These are phyloP conservation scores for Ophiocordyceps camponoti-saundersi DNA, from an alignment of 2,329 filamentous ascomycete genomes.

Conservation along the genomic window DNA sequence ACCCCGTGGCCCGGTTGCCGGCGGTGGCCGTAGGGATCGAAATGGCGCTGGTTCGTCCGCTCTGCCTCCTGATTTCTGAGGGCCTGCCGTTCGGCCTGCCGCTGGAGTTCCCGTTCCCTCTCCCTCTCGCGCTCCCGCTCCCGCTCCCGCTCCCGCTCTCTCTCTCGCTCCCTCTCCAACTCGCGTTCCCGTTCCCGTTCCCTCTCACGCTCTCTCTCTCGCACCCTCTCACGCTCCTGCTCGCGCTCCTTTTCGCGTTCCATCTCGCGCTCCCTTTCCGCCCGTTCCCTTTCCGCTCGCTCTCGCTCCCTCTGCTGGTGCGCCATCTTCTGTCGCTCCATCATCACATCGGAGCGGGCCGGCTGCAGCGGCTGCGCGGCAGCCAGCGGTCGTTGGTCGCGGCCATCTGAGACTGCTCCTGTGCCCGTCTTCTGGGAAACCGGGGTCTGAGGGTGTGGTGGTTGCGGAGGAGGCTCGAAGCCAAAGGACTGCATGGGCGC, in stretches of 20 bases:
- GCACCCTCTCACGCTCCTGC: neutral
- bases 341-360: slow-evolving; percentile 15
- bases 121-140: slow-evolving; percentile 9
- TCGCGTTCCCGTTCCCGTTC: slow-evolving; percentile 5
- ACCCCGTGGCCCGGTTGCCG: slow-evolving; percentile 21
- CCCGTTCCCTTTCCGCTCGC: neutral
- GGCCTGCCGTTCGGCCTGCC: slow-evolving; percentile 13
- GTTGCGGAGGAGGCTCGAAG: slow-evolving; percentile 23
- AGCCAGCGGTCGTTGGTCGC: slow-evolving; percentile 16
- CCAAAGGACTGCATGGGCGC: slow-evolving; percentile 23
- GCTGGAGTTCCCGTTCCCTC: slow-evolving; percentile 11
- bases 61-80: slow-evolving; percentile 33
- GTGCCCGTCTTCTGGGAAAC: slow-evolving; percentile 20
- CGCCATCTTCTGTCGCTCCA: slow-evolving; percentile 14
- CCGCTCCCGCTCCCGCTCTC: slow-evolving; percentile 5
- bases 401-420: slow-evolving; percentile 15
- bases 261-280: neutral
- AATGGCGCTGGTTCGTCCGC: slow-evolving; percentile 20
- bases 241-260: slow-evolving; percentile 1
- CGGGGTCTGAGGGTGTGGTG: slow-evolving; percentile 17
- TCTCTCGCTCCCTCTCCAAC: slow-evolving; percentile 6
- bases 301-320: slow-evolving; percentile 8
- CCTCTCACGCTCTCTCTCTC: slow-evolving; percentile 4
- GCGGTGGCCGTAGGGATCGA: slow-evolving; percentile 25
- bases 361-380: slow-evolving; percentile 17